phyloP scores from a whole-genome alignment of 1,284 basidiomycete genomes.

The Apiotrichum siamense region DNA sequence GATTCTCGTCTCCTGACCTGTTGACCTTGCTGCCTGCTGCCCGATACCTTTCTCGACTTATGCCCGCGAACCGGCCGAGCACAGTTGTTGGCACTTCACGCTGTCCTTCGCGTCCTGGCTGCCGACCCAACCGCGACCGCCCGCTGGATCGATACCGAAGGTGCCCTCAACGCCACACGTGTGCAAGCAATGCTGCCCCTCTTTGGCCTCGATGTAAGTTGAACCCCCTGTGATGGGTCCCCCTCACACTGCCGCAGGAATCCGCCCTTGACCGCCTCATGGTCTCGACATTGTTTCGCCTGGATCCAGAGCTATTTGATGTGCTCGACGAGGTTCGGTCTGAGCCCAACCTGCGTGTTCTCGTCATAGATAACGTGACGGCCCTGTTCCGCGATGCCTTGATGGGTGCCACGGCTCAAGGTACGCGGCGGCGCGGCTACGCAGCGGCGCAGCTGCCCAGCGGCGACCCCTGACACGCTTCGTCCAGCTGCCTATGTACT shows the following conservation, averaged over 20 bases:
- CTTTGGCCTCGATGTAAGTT: slow-evolving; percentile 26
- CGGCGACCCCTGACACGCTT: no score
- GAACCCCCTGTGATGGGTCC: background rate
- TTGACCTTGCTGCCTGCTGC: no score
- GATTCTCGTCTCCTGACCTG: no score
- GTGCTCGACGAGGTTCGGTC: slow-evolving; percentile 10
- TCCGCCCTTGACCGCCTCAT: slow-evolving; percentile 28
- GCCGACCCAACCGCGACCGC: slow-evolving; percentile 23
- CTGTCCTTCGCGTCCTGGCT: slow-evolving; percentile 26
- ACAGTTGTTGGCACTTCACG: slow-evolving; percentile 40
- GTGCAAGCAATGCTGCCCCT: slow-evolving; percentile 25
- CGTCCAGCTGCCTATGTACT: no score
- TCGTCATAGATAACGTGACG: slow-evolving; percentile 40
- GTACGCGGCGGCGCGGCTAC: slow-evolving; percentile 9
- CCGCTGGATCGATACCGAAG: slow-evolving; percentile 44
- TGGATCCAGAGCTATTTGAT: slow-evolving; percentile 35
- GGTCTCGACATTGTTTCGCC: slow-evolving; percentile 29
- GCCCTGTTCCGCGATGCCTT: slow-evolving; percentile 38
- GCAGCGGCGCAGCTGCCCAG: no score
- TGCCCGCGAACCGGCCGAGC: background rate
- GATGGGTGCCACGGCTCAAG: slow-evolving; percentile 34
- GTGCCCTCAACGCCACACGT: slow-evolving; percentile 34
- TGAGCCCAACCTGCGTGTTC: slow-evolving; percentile 5
- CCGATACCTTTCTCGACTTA: no score
- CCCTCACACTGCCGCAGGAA: background rate